Conservation (phyloP, 805 yeast species). For the Metschnikowia sp. region DNA sequence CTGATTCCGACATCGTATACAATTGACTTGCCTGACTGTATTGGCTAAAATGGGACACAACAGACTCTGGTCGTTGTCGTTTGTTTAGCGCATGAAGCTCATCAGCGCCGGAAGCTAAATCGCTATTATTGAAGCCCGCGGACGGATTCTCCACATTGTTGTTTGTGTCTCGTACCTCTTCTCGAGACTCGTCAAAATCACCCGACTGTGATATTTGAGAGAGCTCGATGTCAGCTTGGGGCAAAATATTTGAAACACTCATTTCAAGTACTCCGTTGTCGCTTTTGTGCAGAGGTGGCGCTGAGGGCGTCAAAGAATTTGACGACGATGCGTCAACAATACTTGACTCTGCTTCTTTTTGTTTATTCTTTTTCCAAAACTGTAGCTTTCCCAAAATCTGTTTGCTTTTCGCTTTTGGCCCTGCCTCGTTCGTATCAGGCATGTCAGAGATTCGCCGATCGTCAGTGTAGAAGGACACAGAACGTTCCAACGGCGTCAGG, state of each 20-base stretch:
- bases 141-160: not conserved
- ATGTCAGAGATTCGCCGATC: slow-evolving; percentile 11
- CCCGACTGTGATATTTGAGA: not conserved
- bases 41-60: slow-evolving; percentile 40
- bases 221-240: not conserved
- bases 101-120: too few relatives aligned
- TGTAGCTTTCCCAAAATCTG: slow-evolving; percentile 32
- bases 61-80: slow-evolving; percentile 36
- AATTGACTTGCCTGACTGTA: slow-evolving; percentile 39
- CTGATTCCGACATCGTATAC: slow-evolving; percentile 42
- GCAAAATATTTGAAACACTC: not conserved
- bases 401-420: slow-evolving; percentile 20
- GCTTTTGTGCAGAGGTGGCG: slow-evolving; percentile 1
- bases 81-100: not conserved
- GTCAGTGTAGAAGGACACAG: slow-evolving; percentile 24
- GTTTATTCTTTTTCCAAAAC: slow-evolving; percentile 33
- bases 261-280: slow-evolving; percentile 4
- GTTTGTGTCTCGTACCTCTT: not conserved
- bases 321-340: not conserved
- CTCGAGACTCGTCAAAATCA: not conserved
- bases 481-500: slow-evolving; percentile 14
- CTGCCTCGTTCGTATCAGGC: slow-evolving; percentile 4
- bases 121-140: too few relatives aligned
- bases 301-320: not conserved
- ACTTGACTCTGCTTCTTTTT: slow-evolving; percentile 6